phyloP scores from a whole-genome alignment of 352 stramenopile species.

The Aphanomyces cochlioides region DNA sequence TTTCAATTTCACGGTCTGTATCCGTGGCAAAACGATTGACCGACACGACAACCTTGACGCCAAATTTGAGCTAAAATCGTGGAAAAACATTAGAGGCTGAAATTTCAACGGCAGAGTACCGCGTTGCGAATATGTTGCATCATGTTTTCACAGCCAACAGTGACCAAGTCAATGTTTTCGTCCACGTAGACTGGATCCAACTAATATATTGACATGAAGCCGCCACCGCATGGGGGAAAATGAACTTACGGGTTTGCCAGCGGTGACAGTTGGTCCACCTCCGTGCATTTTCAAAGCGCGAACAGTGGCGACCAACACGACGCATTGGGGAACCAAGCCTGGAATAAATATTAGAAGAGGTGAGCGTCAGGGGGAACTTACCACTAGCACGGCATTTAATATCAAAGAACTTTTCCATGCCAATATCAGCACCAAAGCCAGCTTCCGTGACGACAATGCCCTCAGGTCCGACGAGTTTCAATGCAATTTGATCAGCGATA shows the following conservation, averaged over 20 bases:
- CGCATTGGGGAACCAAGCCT: slow-evolving; percentile 93
- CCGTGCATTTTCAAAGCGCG: slow-evolving; percentile 99
- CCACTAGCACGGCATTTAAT: slow-evolving; percentile 92
- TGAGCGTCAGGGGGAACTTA: background rate
- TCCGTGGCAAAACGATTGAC: slow-evolving; percentile 84
- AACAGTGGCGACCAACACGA: slow-evolving; percentile 97
- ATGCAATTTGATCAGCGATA: slow-evolving; percentile 94
- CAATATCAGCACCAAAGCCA: slow-evolving; percentile 98
- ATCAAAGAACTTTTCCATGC: slow-evolving; percentile 99
- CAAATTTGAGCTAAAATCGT: slow-evolving; percentile 74
- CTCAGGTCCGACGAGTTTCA: slow-evolving; percentile 91
- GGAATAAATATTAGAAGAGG: slow-evolving; percentile 43
- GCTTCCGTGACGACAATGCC: slow-evolving; percentile 97
- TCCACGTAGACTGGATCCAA: slow-evolving; percentile 16
- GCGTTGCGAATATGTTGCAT: slow-evolving; percentile 96
- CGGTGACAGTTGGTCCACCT: slow-evolving; percentile 93
- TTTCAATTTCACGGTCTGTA: slow-evolving; percentile 86
- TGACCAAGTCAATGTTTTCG: slow-evolving; percentile 81
- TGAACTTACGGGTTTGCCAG: slow-evolving; percentile 65
- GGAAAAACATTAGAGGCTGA: background rate
- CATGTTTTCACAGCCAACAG: slow-evolving; percentile 91
- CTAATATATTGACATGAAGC: background rate
- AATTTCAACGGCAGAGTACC: background rate
- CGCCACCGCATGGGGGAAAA: background rate
- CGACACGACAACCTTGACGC: slow-evolving; percentile 94